Conservation (phyloP, 495 filamentous ascomycete genomes). For the Penicillium roqueforti region DNA sequence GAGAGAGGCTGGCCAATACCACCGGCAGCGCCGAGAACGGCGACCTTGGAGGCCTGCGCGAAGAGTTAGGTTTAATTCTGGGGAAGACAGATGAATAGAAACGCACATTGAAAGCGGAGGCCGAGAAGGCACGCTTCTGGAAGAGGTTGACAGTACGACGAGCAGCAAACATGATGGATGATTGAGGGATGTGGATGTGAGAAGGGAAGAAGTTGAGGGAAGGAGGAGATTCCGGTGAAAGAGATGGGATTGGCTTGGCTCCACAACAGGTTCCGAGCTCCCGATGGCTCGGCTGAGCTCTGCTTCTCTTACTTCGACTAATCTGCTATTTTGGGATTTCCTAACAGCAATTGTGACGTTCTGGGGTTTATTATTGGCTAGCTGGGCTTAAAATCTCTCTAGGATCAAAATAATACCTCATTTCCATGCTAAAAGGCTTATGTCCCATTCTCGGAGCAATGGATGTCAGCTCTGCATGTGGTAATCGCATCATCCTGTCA, state of each 20-base stretch:
- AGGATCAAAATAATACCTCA: background rate
- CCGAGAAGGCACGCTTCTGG: constrained; percentile 93
- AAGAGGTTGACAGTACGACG: constrained; percentile 63
- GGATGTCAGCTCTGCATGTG: background rate
- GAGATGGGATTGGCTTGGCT: constrained; percentile 11
- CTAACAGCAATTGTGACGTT: background rate
- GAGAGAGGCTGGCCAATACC: constrained; percentile 98
- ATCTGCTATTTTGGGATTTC: background rate
- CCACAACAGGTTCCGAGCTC: constrained; percentile 23
- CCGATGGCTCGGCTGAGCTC: constrained; percentile 13
- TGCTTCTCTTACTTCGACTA: too few relatives aligned
- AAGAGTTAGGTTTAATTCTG: constrained; percentile 6
- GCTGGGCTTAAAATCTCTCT: background rate
- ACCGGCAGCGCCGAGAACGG: constrained; percentile 91
- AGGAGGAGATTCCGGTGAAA: constrained; percentile 25
- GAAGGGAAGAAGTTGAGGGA: constrained; percentile 12
- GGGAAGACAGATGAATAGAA: constrained; percentile 10
- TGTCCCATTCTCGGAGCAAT: background rate
- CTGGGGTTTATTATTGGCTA: background rate
- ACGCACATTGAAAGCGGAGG: constrained; percentile 80
- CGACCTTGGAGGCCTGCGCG: constrained; percentile 86
- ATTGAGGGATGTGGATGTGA: constrained; percentile 16
- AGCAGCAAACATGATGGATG: constrained; percentile 65
- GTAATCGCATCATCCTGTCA: background rate
- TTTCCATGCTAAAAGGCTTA: background rate